Percentiles rank a stretch among this genome's conserved stretches.
Conservation (phyloP, 441 rosid genomes). For the Brassica hybrid region DNA sequence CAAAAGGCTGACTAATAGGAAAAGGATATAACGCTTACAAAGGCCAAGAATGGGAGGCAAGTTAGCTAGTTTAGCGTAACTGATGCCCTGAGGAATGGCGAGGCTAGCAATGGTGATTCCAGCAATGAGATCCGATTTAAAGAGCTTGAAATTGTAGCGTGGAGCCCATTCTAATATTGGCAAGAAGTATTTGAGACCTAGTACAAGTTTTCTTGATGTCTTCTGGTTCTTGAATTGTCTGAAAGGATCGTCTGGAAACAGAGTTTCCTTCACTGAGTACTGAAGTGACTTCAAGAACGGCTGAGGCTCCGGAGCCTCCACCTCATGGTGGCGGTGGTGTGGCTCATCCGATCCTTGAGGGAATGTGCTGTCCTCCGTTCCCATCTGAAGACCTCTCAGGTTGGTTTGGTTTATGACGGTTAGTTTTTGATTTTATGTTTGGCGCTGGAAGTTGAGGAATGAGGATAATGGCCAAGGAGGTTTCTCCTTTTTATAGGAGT, state of each 20-base stretch:
- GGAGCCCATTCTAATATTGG: conserved; percentile 90
- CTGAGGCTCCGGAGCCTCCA: conserved; percentile 74
- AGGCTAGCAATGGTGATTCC: conserved; percentile 96
- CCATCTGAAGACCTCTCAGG: conserved; percentile 39
- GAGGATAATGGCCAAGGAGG: conserved; percentile 26
- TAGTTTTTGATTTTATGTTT: not conserved
- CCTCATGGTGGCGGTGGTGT: conserved; percentile 48
- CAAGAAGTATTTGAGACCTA: conserved; percentile 71
- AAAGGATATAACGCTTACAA: conserved; percentile 55
- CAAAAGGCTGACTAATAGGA: not conserved
- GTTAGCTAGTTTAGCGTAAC: conserved; percentile 93
- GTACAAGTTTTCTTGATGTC: conserved; percentile 40
- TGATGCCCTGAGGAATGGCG: conserved; percentile 95
- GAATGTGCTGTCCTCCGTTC: conserved; percentile 51
- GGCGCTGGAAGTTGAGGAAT: conserved; percentile 33
- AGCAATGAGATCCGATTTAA: conserved; percentile 77
- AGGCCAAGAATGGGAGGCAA: conserved; percentile 95
- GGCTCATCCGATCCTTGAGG: conserved; percentile 43
- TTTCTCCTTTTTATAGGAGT: conserved; percentile 40
- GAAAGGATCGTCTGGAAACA: conserved; percentile 94
- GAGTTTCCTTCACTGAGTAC: conserved; percentile 75
- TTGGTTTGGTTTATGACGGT: not conserved
- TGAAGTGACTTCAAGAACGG: conserved; percentile 75
- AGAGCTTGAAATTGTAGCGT: conserved; percentile 64
- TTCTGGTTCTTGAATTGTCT: conserved; percentile 84